phyloP scores from a whole-genome alignment of 768 basidiomycete genomes.

The Serendipita sp. region DNA sequence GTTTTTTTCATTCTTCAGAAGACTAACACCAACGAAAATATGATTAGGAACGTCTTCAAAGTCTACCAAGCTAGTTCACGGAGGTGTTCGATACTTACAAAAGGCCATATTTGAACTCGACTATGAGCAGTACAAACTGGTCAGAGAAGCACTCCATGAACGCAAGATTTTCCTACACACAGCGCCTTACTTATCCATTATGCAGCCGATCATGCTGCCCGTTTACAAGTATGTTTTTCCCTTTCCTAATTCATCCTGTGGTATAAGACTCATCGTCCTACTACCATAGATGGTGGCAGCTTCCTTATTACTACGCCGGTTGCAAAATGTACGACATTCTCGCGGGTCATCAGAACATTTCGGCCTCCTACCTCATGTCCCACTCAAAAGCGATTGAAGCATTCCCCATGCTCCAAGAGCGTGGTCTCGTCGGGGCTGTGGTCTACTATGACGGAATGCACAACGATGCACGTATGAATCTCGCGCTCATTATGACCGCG shows the following conservation, averaged over 20 bases:
- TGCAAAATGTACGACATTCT: slow-evolving; percentile 94
- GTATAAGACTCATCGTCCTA: slow-evolving; percentile 8
- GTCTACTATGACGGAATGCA: slow-evolving; percentile 97
- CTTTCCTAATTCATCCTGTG: background rate
- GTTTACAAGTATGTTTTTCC: slow-evolving; percentile 56
- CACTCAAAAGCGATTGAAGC: slow-evolving; percentile 84
- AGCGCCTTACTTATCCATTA: slow-evolving; percentile 79
- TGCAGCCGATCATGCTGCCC: slow-evolving; percentile 95
- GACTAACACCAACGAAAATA: background rate
- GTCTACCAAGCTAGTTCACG: slow-evolving; percentile 95
- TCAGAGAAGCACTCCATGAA: slow-evolving; percentile 88
- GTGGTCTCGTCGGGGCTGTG: slow-evolving; percentile 83
- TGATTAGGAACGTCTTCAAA: slow-evolving; percentile 79
- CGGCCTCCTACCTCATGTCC: slow-evolving; percentile 86
- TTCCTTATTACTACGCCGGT: slow-evolving; percentile 90
- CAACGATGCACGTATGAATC: slow-evolving; percentile 97
- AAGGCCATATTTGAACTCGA: slow-evolving; percentile 93
- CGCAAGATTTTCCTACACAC: slow-evolving; percentile 87
- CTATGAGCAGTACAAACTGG: slow-evolving; percentile 92
- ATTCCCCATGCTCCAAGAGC: slow-evolving; percentile 90
- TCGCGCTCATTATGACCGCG: slow-evolving; percentile 86
- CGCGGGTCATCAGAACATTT: slow-evolving; percentile 95
- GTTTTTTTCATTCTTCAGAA: background rate
- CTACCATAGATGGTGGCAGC: slow-evolving; percentile 67
- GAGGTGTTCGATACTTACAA: slow-evolving; percentile 92